Evolutionary conservation across 2,329 filamentous ascomycete genomes (phyloP).

Genomic region (Pseudogymnoascus sp.): DNA sequence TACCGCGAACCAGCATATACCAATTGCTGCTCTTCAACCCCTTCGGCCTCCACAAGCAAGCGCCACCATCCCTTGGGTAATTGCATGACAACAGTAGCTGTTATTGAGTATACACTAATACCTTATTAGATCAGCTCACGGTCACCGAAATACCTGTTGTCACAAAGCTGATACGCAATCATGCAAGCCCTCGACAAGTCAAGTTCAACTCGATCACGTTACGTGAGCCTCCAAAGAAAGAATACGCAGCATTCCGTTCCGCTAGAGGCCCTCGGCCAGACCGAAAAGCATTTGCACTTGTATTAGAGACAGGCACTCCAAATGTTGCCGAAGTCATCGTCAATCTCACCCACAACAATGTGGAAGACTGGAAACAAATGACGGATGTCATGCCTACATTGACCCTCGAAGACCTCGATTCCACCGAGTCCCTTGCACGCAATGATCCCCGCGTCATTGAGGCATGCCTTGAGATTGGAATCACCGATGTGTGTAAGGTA

Average conservation of each 20-base stretch:
- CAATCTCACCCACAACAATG: conserved; percentile 34
- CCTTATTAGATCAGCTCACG: conserved; percentile 41
- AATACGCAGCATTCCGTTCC: conserved; percentile 48
- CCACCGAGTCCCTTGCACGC: conserved; percentile 67
- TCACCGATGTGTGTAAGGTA: conserved; percentile 89
- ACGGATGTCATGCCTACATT: conserved; percentile 38
- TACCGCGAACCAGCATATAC: conserved; percentile 30
- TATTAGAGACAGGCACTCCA: conserved; percentile 34
- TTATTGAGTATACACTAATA: neutral
- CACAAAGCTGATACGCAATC: conserved; percentile 38
- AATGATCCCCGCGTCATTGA: conserved; percentile 81
- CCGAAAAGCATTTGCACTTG: conserved; percentile 42
- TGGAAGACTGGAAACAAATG: conserved; percentile 40
- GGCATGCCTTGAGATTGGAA: conserved; percentile 75
- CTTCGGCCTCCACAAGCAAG: neutral
- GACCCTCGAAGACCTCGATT: conserved; percentile 83
- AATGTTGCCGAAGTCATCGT: conserved; percentile 44
- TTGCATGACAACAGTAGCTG: neutral
- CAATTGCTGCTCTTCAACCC: neutral
- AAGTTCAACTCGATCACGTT: conserved; percentile 52
- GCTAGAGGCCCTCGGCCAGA: conserved; percentile 39
- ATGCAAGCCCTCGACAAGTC: conserved; percentile 50
- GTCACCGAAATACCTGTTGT: conserved; percentile 45
- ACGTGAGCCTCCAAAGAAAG: conserved; percentile 42
- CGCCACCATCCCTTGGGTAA: conserved; percentile 11